Evolutionary conservation across 2,329 filamentous ascomycete genomes (phyloP), one percentile per base, ranked within the genome.

Genomic region (Clarireedia sp.): DNA sequence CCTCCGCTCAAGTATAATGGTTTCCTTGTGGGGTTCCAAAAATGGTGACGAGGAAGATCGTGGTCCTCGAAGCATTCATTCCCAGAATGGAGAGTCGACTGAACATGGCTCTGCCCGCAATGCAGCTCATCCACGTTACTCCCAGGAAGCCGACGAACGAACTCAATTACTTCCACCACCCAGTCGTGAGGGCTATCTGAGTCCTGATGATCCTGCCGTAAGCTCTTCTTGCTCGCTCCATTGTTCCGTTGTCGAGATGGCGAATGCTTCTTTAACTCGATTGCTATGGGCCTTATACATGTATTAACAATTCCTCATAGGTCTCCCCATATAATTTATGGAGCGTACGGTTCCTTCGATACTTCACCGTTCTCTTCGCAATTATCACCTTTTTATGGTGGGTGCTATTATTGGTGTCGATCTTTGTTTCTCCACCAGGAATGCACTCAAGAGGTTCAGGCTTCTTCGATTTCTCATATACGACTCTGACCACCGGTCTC

Each of bases 271-370:
- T 8, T 16, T 6, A 23, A n/a, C 10, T 23, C 14, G 38, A 41
- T 41, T 9, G 12, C 37, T 45, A 47, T 48, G 21, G 8, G 17
- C 47, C 46, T 19, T 17, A 12, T 14, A 5, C 17, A 29, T 37
- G 38, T 19, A 19, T 19, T 33, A 12, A 33, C 9, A 10, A 33
- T 33, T 14, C 29, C 3, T 14, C 9, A n/a, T 41, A 70, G 68
- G 85, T 89, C 23, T 89, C 90, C 3, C 94, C 94, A 0, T 96
- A 96, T 74, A 99, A 99, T 65, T 81, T 97, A 38, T 96, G 90
- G 86, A 89, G 83, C 57, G 87, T 99, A 49, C 86, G 94, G 17
- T 81, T 87, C 47, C 76, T 94, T 54, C 83, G 90, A 68, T 89
- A 85, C 67, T 70, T 94, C 58, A 92, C 90, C 5, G 76, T 95